phyloP scores from a whole-genome alignment of 768 basidiomycete genomes.

The Termitomyces sp. region DNA sequence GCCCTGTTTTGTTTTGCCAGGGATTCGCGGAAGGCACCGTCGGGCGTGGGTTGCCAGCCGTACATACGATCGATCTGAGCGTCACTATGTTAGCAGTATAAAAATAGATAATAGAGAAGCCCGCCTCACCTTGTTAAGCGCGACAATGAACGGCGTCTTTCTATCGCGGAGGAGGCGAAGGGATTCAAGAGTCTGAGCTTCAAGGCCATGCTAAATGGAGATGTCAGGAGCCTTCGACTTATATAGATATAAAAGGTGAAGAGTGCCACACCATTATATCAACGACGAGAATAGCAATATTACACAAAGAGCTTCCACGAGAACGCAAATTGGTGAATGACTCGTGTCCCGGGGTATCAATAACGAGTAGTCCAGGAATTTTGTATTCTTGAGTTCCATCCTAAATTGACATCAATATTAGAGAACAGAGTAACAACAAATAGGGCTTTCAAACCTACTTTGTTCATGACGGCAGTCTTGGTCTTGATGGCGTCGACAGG shows the following conservation, averaged over 20 bases:
- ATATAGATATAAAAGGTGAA: neutral
- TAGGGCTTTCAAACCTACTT: conserved; percentile 31
- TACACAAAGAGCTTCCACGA: conserved; percentile 94
- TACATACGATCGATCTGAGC: conserved; percentile 94
- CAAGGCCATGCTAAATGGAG: conserved; percentile 78
- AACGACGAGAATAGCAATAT: conserved; percentile 97
- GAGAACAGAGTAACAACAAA: neutral
- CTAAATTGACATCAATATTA: conserved; percentile 26
- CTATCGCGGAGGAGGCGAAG: conserved; percentile 84
- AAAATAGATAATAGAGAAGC: neutral
- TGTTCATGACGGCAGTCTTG: conserved; percentile 93
- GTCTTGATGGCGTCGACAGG: conserved; percentile 89
- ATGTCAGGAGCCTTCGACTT: conserved; percentile 1
- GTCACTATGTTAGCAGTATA: neutral
- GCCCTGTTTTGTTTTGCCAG: conserved; percentile 72
- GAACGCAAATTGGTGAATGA: conserved; percentile 96
- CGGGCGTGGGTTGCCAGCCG: conserved; percentile 83
- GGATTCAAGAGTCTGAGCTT: conserved; percentile 97
- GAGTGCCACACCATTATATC: conserved; percentile 78
- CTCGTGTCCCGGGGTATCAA: conserved; percentile 99
- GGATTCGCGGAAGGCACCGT: conserved; percentile 81
- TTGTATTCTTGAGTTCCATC: conserved; percentile 87
- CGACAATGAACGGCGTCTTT: conserved; percentile 98
- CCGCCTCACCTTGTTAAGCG: conserved; percentile 79
- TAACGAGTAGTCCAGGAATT: conserved; percentile 91